Evolutionary conservation across 495 filamentous ascomycete species (phyloP).

Genomic region (Penicillium lagena): DNA sequence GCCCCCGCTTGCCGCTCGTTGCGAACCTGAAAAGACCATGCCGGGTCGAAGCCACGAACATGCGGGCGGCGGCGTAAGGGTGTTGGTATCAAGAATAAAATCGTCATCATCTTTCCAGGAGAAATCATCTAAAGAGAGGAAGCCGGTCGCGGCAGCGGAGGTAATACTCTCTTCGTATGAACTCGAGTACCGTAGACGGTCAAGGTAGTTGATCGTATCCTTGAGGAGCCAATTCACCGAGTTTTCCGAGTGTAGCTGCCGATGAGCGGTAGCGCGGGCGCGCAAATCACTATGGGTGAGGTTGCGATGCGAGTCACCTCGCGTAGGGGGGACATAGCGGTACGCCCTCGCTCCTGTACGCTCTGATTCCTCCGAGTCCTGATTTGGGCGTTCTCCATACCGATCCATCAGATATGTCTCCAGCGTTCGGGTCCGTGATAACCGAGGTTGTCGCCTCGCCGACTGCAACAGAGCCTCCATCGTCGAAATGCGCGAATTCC

Average conservation of each 20-base stretch:
- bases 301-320: constrained; percentile 22
- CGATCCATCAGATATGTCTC: constrained; percentile 43
- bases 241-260: constrained; percentile 44
- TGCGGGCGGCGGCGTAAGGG: constrained; percentile 46
- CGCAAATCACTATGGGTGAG: constrained; percentile 39
- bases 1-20: constrained; percentile 39
- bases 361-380: constrained; percentile 29
- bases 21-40: constrained; percentile 56
- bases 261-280: constrained; percentile 42
- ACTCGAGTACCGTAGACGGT: constrained; percentile 49
- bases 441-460: constrained; percentile 39
- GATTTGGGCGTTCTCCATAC: constrained; percentile 23
- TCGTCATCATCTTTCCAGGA: constrained; percentile 46
- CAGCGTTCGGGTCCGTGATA: constrained; percentile 37
- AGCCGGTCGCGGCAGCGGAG: constrained; percentile 43
- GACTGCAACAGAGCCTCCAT: constrained; percentile 45
- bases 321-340: constrained; percentile 27
- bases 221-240: constrained; percentile 42
- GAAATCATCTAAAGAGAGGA: constrained; percentile 37
- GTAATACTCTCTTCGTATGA: constrained; percentile 51
- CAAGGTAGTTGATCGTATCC: constrained; percentile 60
- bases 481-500: constrained; percentile 18
- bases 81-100: constrained; percentile 53
- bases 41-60: constrained; percentile 64
- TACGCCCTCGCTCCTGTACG: constrained; percentile 24